Evolutionary conservation across 805 yeast genomes (phyloP).

Genomic region (Torulaspora quercuum): DNA sequence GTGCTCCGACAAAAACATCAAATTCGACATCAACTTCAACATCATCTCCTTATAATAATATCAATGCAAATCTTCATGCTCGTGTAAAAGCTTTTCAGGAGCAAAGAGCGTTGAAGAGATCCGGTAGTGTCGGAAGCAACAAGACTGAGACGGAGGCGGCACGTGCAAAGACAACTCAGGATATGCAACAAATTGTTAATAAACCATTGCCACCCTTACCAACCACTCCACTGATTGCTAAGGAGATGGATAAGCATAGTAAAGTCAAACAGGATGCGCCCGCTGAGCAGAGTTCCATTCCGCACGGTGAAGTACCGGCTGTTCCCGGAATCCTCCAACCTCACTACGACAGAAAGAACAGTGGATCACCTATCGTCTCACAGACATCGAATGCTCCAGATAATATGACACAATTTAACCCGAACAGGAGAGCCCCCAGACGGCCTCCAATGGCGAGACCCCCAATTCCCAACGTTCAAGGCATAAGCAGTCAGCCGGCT

Average conservation of each 20-base stretch:
- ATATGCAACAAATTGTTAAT: conserved; percentile 34
- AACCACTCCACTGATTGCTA: conserved; percentile 11
- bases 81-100: conserved; percentile 84
- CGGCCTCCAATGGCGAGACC: conserved; percentile 40
- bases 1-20: not conserved
- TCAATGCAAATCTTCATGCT: conserved; percentile 81
- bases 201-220: conserved; percentile 46
- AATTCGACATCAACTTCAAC: conserved; percentile 29
- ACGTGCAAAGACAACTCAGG: conserved; percentile 16
- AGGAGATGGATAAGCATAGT: conserved; percentile 3
- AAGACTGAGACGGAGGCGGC: conserved; percentile 19
- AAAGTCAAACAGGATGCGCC: not conserved
- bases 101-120: conserved; percentile 53
- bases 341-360: conserved; percentile 3
- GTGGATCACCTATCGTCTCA: conserved; percentile 17
- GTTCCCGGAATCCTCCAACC: conserved; percentile 2
- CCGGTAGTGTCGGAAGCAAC: conserved; percentile 34
- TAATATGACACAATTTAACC: conserved; percentile 22
- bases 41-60: conserved; percentile 35
- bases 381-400: conserved; percentile 27
- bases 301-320: not conserved
- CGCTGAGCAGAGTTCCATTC: not conserved
- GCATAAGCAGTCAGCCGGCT: conserved; percentile 75
- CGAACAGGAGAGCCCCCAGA: conserved; percentile 31
- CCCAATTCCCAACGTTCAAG: conserved; percentile 64